These are phyloP conservation scores for Dendrobium chrysotoxum DNA, from an alignment of 106 monocot genomes.

Conservation along the genomic window DNA sequence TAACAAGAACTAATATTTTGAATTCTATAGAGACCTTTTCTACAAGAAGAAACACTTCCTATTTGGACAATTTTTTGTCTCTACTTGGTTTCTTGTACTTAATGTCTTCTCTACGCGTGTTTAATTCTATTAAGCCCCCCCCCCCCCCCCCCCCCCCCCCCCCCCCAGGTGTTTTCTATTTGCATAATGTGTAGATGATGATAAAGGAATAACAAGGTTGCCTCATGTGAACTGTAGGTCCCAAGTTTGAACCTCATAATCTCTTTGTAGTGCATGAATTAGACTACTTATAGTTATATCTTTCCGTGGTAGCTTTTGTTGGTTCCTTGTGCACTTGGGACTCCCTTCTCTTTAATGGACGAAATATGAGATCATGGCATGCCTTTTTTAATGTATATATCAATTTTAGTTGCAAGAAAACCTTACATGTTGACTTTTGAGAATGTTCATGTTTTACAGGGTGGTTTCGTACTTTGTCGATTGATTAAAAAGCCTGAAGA, in stretches of 20 bases:
- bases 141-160: too few species aligned
- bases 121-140: too few species aligned
- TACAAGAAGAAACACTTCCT: too few species aligned
- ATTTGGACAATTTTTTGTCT: too few species aligned
- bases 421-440: not conserved
- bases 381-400: not conserved
- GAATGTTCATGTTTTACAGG: slow-evolving; percentile 20
- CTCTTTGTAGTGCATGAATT: not conserved
- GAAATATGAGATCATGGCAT: not conserved
- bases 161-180: too few species aligned
- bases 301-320: not conserved
- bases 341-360: not conserved
- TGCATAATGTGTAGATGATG: too few species aligned
- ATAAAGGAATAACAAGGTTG: not conserved
- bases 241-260: not conserved
- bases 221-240: not conserved
- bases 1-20: too few species aligned
- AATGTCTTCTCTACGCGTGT: too few species aligned
- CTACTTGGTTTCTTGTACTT: too few species aligned
- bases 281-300: not conserved
- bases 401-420: not conserved
- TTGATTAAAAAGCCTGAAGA: slow-evolving; percentile 53
- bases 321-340: not conserved
- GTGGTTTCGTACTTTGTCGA: slow-evolving; percentile 60
- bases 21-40: too few species aligned